Evolutionary conservation across 768 basidiomycete species (phyloP), one percentile per base, ranked within the genome.

Genomic region (Rhizopogon vesiculosus): DNA sequence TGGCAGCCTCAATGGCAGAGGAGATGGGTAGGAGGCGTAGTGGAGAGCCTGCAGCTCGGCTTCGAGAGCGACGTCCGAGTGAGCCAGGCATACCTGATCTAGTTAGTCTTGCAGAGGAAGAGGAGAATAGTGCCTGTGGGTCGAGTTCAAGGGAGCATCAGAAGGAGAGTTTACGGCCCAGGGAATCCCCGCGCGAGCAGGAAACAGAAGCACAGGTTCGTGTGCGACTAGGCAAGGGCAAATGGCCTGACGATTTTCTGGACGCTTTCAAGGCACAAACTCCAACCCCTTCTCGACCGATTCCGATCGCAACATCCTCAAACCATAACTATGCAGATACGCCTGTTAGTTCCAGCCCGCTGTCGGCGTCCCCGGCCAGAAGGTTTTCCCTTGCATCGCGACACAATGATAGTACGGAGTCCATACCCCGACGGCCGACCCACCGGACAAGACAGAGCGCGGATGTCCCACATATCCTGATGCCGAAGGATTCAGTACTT

Each of bases 171-270:
- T 55, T 62, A 4, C 53, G 57, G 16, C 39, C 50, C 60, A 58
- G 59, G 51, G 64, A 64, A 56, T 55, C 58, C 57, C 42, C 62
- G 61, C 51, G 61, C 56, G 53, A 58, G 57, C 61, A 45, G 62
- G 61, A 69, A 57, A 54, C 59, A 12, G 67, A 74, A 53, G 48
- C 48, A 9, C 74, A 70, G 60, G 63, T 64, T 35, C 64, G 69
- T 43, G 75, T 89, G 59, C 78, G 83, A 53, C 79, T 90, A 35
- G 82, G 84, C 35, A 88, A 90, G 67, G 89, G 86, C 56, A 89
- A 87, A 68, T 91, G 87, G 87, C 87, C 90, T 0, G 87, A 90
- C 69, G 89, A 90, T 68, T 88, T 90, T 66, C 66, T 91, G 54
- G 82, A 83, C 60, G 82, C 75, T 29, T 80, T 87, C 57, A 75